Evolutionary conservation across 768 basidiomycete genomes (phyloP).

Genomic region (Pleurotus citrinopileatus): DNA sequence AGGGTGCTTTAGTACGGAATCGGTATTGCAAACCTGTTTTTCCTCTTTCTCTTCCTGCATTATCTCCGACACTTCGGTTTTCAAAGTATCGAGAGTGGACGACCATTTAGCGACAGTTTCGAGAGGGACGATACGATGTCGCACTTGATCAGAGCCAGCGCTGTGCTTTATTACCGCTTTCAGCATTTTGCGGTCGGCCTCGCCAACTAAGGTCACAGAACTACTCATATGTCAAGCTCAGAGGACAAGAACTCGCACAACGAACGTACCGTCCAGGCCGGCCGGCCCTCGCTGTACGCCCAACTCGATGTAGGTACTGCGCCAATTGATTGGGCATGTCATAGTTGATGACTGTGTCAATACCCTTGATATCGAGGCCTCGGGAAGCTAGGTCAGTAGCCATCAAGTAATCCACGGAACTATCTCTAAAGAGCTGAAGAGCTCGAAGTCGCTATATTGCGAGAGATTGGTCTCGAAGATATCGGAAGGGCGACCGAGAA

Average conservation of each 20-base stretch:
- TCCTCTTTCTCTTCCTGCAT: constrained; percentile 94
- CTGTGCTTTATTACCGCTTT: constrained; percentile 94
- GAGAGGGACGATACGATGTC: constrained; percentile 82
- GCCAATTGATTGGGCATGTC: constrained; percentile 95
- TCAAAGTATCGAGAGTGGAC: constrained; percentile 65
- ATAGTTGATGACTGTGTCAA: constrained; percentile 97
- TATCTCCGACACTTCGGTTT: constrained; percentile 74
- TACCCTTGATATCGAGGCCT: constrained; percentile 95
- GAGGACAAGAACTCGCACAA: too few relatives aligned
- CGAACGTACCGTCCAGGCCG: constrained; percentile 76
- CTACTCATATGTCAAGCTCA: too few relatives aligned
- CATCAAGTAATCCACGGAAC: constrained; percentile 87
- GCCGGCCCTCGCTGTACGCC: constrained; percentile 95
- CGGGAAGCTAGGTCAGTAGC: constrained; percentile 96
- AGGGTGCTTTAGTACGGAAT: constrained; percentile 6
- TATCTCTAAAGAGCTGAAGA: constrained; percentile 84
- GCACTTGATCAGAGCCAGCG: constrained; percentile 71
- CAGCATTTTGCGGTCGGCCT: constrained; percentile 93
- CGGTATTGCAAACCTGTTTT: constrained; percentile 60
- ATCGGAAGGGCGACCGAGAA: not conserved
- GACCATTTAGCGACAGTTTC: constrained; percentile 74
- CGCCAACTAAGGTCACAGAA: constrained; percentile 93
- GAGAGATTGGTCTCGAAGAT: constrained; percentile 1
- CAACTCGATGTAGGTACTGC: constrained; percentile 96
- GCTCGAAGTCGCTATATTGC: constrained; percentile 72